A percentile compares a stretch with the other conserved stretches of the same genome.
phyloP scores from a whole-genome alignment of 1,139 yeast species.

The Geotrichum citri-aurantii region DNA sequence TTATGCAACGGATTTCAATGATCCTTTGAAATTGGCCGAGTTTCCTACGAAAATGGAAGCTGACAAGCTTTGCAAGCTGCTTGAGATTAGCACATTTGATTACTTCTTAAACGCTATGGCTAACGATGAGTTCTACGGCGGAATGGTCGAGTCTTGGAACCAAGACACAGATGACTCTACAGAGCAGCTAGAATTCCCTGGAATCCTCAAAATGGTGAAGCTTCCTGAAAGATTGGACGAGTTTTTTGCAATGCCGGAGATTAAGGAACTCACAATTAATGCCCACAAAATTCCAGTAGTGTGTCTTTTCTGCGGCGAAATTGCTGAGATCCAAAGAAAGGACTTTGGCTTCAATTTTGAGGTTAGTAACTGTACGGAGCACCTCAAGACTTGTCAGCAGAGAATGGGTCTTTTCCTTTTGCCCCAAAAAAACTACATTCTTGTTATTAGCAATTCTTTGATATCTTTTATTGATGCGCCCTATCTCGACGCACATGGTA shows the following conservation, averaged over 20 bases:
- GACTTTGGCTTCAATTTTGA: slow-evolving; percentile 36
- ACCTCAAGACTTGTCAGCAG: not conserved
- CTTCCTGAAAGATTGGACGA: slow-evolving; percentile 63
- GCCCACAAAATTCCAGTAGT: slow-evolving; percentile 61
- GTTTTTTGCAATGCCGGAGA: slow-evolving; percentile 43
- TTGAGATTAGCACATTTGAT: slow-evolving; percentile 44
- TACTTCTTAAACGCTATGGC: not conserved
- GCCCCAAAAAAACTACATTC: slow-evolving; percentile 64
- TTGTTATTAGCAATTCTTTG: slow-evolving; percentile 55
- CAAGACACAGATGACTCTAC: not conserved
- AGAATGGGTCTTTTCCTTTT: slow-evolving; percentile 67
- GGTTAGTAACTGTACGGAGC: slow-evolving; percentile 46
- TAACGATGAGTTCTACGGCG: not conserved
- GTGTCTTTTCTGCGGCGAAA: slow-evolving; percentile 74
- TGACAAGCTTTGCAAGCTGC: slow-evolving; percentile 48
- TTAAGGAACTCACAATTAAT: slow-evolving; percentile 29
- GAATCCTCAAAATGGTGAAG: slow-evolving; percentile 51
- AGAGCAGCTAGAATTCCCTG: slow-evolving; percentile 53
- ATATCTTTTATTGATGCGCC: slow-evolving; percentile 87
- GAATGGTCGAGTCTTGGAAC: not conserved
- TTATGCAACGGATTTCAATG: slow-evolving; percentile 29
- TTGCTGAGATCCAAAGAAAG: slow-evolving; percentile 57
- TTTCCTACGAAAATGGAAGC: slow-evolving; percentile 44
- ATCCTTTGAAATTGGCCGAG: slow-evolving; percentile 22
- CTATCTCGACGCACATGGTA: slow-evolving; percentile 81